Conservation (phyloP, 306 rosid genomes). For the Abrus pulchellus region DNA sequence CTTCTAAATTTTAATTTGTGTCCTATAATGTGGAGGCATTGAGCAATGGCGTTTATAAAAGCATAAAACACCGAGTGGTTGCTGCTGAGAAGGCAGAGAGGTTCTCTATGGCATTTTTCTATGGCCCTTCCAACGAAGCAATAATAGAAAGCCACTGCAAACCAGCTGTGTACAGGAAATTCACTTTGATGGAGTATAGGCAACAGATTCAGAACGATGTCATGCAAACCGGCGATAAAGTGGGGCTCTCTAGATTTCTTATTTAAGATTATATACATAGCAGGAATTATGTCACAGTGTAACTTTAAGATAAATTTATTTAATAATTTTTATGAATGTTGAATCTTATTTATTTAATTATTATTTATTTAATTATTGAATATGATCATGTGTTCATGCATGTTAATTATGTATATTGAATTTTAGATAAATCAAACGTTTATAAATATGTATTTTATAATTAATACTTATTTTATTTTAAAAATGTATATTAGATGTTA, state of each 20-base stretch:
- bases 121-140: constrained; percentile 64
- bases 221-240: constrained; percentile 70
- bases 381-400: too few relatives aligned
- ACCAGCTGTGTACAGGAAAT: constrained; percentile 62
- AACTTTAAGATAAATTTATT: too few relatives aligned
- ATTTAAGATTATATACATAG: neutral
- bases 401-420: too few relatives aligned
- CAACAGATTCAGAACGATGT: constrained; percentile 66
- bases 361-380: too few relatives aligned
- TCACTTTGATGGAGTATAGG: constrained; percentile 70
- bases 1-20: neutral
- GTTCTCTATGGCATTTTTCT: constrained; percentile 81
- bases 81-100: constrained; percentile 63
- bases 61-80: constrained; percentile 73
- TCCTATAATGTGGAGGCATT: constrained; percentile 60
- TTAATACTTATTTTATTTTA: too few relatives aligned
- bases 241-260: constrained; percentile 82
- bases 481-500: too few relatives aligned
- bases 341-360: too few relatives aligned
- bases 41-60: constrained; percentile 79
- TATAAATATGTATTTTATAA: too few relatives aligned
- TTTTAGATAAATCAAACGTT: too few relatives aligned
- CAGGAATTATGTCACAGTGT: too few relatives aligned
- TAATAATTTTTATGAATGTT: too few relatives aligned
- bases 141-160: constrained; percentile 55